Evolutionary conservation across 495 filamentous ascomycete genomes (phyloP).

Genomic region (Aspergillus homomorphus): DNA sequence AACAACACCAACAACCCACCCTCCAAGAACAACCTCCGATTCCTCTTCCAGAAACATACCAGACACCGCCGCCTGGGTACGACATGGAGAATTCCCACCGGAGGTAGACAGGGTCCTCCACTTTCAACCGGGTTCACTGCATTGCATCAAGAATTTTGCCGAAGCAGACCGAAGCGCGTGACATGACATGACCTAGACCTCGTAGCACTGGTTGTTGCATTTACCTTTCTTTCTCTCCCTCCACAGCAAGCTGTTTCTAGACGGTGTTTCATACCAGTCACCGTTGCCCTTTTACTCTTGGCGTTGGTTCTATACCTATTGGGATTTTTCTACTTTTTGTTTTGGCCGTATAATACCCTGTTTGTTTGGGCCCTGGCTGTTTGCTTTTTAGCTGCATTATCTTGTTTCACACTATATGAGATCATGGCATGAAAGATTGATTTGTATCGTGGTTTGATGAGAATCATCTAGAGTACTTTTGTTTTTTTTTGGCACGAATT

Average conservation of each 20-base stretch:
- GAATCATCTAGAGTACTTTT: neutral
- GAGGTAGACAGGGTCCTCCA: constrained; percentile 19
- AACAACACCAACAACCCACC: neutral
- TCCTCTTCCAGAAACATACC: constrained; percentile 35
- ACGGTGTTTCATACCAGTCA: neutral
- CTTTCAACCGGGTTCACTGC: constrained; percentile 7
- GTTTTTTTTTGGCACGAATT: neutral
- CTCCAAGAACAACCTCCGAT: constrained; percentile 35
- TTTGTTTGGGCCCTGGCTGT: neutral
- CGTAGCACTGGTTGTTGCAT: neutral
- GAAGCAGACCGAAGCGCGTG: neutral
- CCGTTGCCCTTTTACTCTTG: neutral
- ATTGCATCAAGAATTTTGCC: neutral
- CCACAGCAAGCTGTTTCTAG: neutral
- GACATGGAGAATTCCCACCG: constrained; percentile 21
- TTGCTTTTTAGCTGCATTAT: neutral
- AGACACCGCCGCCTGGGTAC: constrained; percentile 31
- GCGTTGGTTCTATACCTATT: constrained; percentile 1
- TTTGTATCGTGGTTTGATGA: neutral
- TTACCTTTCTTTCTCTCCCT: neutral
- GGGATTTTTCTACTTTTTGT: neutral
- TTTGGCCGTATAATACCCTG: constrained; percentile 6
- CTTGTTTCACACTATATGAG: neutral
- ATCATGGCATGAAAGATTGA: constrained; percentile 5
- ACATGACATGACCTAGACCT: neutral